Conservation (phyloP, 2,329 filamentous ascomycete genomes). For the Talaromyces sp. region DNA sequence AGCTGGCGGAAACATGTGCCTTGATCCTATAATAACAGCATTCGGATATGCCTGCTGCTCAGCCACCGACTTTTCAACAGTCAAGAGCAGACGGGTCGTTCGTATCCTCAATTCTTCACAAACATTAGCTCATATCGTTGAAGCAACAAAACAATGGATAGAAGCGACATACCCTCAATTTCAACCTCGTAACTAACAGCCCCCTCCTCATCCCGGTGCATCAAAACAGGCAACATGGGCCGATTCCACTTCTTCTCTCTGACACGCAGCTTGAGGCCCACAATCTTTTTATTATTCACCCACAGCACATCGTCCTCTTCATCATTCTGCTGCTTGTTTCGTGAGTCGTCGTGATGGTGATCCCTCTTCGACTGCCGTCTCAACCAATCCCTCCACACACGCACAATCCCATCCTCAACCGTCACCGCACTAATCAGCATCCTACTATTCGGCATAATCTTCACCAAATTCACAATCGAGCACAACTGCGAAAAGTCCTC, state of each 20-base stretch:
- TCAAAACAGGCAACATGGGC: constrained; percentile 53
- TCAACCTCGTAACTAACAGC: constrained; percentile 68
- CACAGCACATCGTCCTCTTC: constrained; percentile 58
- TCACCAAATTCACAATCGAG: constrained; percentile 66
- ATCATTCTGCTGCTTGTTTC: too few relatives aligned
- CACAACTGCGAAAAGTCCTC: constrained; percentile 76
- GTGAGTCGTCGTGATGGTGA: not conserved
- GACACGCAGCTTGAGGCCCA: constrained; percentile 69
- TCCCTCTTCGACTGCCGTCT: constrained; percentile 39
- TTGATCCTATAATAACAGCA: constrained; percentile 52
- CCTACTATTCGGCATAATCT: constrained; percentile 60
- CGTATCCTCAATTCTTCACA: constrained; percentile 65
- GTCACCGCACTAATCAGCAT: constrained; percentile 65
- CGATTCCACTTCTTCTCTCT: constrained; percentile 50
- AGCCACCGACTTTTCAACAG: constrained; percentile 63
- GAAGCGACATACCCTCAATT: constrained; percentile 61
- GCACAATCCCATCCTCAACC: constrained; percentile 65
- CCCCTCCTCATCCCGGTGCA: constrained; percentile 61
- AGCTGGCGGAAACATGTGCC: constrained; percentile 11
- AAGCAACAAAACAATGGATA: not conserved
- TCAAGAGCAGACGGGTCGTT: constrained; percentile 62
- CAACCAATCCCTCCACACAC: constrained; percentile 74
- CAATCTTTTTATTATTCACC: constrained; percentile 62
- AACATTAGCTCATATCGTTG: not conserved
- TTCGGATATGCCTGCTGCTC: constrained; percentile 62